Base-by-base conservation (phyloP, 768 basidiomycete species). In the Pleurotus pulmonarius region DNA sequence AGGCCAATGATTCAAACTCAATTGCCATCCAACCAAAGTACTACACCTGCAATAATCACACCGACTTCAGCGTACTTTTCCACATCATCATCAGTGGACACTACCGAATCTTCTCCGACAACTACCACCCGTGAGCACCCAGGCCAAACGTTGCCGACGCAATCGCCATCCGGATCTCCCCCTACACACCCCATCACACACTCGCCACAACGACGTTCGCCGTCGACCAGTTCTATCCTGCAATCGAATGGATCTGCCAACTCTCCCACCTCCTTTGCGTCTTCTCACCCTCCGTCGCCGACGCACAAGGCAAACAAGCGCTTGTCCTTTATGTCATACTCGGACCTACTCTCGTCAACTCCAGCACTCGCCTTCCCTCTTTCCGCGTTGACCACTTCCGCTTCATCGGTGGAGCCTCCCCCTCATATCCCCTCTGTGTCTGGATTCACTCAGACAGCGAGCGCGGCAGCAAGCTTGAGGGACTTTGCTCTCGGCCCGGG, bases 291-390 rank as follows among this genome's bases (percentile, higher is more conserved):
- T 7, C 75, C 81, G 16, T 82, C 82, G 9, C 79, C 84, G 4
- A 74, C 77, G 1, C 74, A 78, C 52, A 60, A 59, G 1, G 69
- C 77, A 2, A 73, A 75, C 25, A 92, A 93, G 63, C 86, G 91
- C 2, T 82, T 93, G 9, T 94, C 92, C 0, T 96, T 94, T 77
- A 82, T 95, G 71, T 90, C 92, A 3, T 94, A 94, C 69, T 82
- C 87, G 24, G 93, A 95, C 69, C 79, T 95, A 2, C 82, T 95
- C 41, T 75, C 87, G 0, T 88, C 87, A 0, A 84, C 90, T 0
- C 94, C 94, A 0, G 75, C 85, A 0, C 78, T 87, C 8, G 83
- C 85, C 11, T 79, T 87, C 41, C 81, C 91, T 1, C 80, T 96
- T 3, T 84, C 85, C 0, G 82, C 83, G 3, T 79, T 94, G 52